Evolutionary conservation across 371 early-diverging fungal species (phyloP).

Genomic region (Encephalitozoon cuniculi): DNA sequence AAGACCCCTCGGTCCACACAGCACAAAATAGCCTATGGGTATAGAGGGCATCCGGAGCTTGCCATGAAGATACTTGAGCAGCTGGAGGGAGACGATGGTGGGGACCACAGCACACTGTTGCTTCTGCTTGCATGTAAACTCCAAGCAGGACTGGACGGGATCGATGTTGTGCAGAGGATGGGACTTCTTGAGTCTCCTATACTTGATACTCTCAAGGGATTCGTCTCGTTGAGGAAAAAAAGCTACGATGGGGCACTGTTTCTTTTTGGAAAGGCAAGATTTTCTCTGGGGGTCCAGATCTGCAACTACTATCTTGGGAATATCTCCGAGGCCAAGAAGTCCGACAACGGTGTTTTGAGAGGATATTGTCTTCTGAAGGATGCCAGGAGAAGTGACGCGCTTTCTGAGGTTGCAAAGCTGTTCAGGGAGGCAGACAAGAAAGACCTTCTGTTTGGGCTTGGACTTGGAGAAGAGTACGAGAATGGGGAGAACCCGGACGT

Average conservation of each 20-base stretch:
- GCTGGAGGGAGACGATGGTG: background rate
- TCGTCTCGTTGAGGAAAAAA: slow-evolving; percentile 1
- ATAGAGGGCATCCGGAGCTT: background rate
- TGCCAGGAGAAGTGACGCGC: background rate
- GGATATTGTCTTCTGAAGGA: slow-evolving; percentile 14
- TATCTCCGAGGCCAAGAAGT: background rate
- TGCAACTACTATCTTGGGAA: slow-evolving; percentile 26
- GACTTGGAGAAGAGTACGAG: background rate
- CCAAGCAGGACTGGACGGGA: background rate
- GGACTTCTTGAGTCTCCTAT: background rate
- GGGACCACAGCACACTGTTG: background rate
- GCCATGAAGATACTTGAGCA: slow-evolving; percentile 8
- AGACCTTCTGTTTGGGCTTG: slow-evolving; percentile 29
- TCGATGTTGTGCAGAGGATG: slow-evolving; percentile 4
- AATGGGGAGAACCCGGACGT: slow-evolving; percentile 32
- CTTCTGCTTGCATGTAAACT: slow-evolving; percentile 5
- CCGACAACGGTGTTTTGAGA: background rate
- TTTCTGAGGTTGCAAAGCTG: background rate
- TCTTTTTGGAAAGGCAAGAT: slow-evolving; percentile 32
- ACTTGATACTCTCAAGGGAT: slow-evolving; percentile 36
- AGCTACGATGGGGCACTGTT: slow-evolving; percentile 25
- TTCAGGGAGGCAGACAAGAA: background rate
- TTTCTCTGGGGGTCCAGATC: slow-evolving; percentile 31
- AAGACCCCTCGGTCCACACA: background rate
- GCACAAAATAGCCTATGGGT: slow-evolving; percentile 8